These are phyloP conservation scores for Xylaria multiplex DNA, from an alignment of 2,329 filamentous ascomycete species.

Conservation along the genomic window DNA sequence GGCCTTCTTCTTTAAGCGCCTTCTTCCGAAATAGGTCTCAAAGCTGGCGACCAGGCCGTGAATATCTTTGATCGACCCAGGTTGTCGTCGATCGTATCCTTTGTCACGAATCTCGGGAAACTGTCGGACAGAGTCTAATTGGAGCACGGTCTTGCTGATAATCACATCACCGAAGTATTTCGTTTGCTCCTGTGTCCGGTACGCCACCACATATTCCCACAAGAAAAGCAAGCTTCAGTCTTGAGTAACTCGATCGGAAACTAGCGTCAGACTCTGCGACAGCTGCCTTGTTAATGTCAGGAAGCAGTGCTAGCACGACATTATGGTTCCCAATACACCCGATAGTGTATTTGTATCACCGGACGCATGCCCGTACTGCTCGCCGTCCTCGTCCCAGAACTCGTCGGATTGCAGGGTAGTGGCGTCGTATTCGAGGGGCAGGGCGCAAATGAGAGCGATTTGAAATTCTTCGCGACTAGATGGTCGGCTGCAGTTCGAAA, in stretches of 20 bases:
- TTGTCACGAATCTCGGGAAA: conserved; percentile 38
- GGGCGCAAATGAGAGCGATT: conserved; percentile 49
- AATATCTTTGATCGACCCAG: conserved; percentile 40
- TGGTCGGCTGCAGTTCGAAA: conserved; percentile 10
- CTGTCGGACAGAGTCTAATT: conserved; percentile 48
- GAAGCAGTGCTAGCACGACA: conserved; percentile 47
- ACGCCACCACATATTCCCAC: conserved; percentile 42
- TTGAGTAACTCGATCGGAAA: conserved; percentile 34
- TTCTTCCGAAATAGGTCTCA: conserved; percentile 39
- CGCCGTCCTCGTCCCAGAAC: conserved; percentile 40
- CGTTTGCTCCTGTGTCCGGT: conserved; percentile 31
- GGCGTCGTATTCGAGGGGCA: conserved; percentile 45
- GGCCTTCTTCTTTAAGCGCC: conserved; percentile 22
- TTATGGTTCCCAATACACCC: conserved; percentile 44
- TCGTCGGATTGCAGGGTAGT: conserved; percentile 41
- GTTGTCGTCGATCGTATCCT: conserved; percentile 39
- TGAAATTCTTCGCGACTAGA: conserved; percentile 39
- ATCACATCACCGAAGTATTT: conserved; percentile 46
- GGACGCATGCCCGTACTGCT: conserved; percentile 37
- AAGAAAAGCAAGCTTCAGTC: conserved; percentile 35
- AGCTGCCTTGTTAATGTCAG: conserved; percentile 43
- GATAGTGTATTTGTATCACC: conserved; percentile 44
- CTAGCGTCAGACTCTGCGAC: conserved; percentile 36
- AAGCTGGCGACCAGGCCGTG: conserved; percentile 44
- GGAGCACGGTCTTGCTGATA: conserved; percentile 44